Percentiles rank a stretch among this genome's conserved stretches.
Conservation (phyloP, 1,139 yeast species). For the Saccharomyces uvarum region DNA sequence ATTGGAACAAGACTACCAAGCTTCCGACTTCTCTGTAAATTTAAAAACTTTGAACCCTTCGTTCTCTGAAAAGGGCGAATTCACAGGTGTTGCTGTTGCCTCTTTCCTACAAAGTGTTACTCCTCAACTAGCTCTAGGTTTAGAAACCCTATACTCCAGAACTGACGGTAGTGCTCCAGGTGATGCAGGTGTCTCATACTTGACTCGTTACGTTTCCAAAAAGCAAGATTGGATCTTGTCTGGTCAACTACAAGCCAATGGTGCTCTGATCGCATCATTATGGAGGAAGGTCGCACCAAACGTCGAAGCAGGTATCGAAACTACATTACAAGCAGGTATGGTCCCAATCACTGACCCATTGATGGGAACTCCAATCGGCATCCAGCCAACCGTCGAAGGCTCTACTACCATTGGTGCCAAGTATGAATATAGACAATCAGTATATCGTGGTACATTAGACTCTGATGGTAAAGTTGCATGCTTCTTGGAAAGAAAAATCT, state of each 20-base stretch:
- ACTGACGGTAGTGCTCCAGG: slow-evolving; percentile 74
- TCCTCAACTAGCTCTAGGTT: slow-evolving; percentile 76
- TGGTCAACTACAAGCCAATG: slow-evolving; percentile 91
- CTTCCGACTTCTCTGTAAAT: slow-evolving; percentile 79
- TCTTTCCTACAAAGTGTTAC: slow-evolving; percentile 86
- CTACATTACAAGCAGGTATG: slow-evolving; percentile 73
- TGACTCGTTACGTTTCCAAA: slow-evolving; percentile 80
- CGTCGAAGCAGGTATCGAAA: slow-evolving; percentile 95
- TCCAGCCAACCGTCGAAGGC: slow-evolving; percentile 81
- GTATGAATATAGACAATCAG: slow-evolving; percentile 94
- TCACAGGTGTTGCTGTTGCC: slow-evolving; percentile 87
- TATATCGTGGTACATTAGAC: slow-evolving; percentile 92
- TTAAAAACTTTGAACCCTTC: slow-evolving; percentile 89
- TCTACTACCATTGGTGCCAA: slow-evolving; percentile 92
- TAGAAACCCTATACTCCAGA: slow-evolving; percentile 85
- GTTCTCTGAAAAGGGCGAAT: slow-evolving; percentile 56
- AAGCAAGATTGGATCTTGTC: slow-evolving; percentile 77
- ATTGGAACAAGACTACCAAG: slow-evolving; percentile 93
- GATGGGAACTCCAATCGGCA: slow-evolving; percentile 74
- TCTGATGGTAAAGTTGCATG: slow-evolving; percentile 86
- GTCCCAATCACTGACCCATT: slow-evolving; percentile 74
- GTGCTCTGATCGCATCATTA: slow-evolving; percentile 80
- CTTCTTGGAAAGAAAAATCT: slow-evolving; percentile 84
- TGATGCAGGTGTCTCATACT: slow-evolving; percentile 85
- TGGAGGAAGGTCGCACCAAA: slow-evolving; percentile 89